Percentiles rank a stretch among this genome's conserved stretches.
phyloP scores from a whole-genome alignment of 169 alveolate genomes.

The Eimeria praecox region DNA sequence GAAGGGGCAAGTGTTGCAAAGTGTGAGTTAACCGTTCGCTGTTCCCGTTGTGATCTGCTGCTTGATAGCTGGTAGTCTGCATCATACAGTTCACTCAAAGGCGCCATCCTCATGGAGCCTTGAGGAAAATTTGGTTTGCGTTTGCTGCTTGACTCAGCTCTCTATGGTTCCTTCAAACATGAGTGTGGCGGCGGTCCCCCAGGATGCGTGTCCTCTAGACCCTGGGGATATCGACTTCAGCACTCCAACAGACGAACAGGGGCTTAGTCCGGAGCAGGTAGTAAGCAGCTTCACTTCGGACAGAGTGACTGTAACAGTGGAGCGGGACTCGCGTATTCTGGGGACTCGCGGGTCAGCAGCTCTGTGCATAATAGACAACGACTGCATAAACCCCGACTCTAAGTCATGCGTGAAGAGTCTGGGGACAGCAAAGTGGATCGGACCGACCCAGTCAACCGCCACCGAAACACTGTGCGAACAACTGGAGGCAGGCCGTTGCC shows the following conservation, averaged over 20 bases:
- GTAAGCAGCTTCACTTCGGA: background rate
- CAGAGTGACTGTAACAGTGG: background rate
- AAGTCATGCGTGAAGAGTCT: constrained; percentile 1
- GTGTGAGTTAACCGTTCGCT: background rate
- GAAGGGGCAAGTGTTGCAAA: background rate
- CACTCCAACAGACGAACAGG: background rate
- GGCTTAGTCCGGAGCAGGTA: background rate
- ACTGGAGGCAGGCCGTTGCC: constrained; percentile 29
- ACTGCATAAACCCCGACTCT: constrained; percentile 20
- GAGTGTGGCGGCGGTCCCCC: constrained; percentile 21
- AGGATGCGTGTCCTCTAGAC: constrained; percentile 10
- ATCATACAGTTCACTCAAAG: background rate
- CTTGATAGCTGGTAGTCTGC: background rate
- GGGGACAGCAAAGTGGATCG: constrained; percentile 51
- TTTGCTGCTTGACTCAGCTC: constrained; percentile 11
- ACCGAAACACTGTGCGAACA: background rate
- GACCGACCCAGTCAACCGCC: background rate
- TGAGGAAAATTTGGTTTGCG: background rate
- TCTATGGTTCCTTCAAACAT: background rate
- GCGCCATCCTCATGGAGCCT: background rate
- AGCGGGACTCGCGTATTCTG: background rate
- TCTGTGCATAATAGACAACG: constrained; percentile 26
- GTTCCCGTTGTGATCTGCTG: background rate
- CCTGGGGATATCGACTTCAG: background rate
- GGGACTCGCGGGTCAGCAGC: background rate